Base-by-base conservation (phyloP, 2,329 filamentous ascomycete species). In the Cladorrhinum sp. region DNA sequence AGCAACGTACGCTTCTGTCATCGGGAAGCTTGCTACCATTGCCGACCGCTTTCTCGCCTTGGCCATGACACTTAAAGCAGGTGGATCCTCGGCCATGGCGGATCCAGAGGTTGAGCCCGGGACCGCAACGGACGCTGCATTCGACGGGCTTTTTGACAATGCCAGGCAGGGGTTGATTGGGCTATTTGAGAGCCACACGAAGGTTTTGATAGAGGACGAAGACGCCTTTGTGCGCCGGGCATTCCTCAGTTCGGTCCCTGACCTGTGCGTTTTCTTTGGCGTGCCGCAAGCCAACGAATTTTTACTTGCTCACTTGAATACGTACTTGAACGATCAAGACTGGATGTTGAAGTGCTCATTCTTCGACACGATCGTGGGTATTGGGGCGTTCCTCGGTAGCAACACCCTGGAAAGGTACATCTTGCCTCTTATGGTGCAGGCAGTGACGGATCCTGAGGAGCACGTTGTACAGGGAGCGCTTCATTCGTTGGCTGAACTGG, bases 261-360 rank as follows among this genome's bases (percentile, higher is more conserved):
- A 92, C 64, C 81, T 99, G 1, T 99, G 95, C 72, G 86, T 97
- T 66, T 98, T 99, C 74, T 98, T 99, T 67, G 92, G 92, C 2
- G 93, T 90, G 63, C 84, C 88, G n/a, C 89, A 92, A 70, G 90
- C 94, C 1, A 97, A 96, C 72, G 95, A 99, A 71, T 91, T 99
- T n/a, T 87, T 99, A 16, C 79, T 99, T 21, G 96, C 92, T 30
- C 95, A 99, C 76, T 80, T 99, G 26, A 98, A 98, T 71, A 99
- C 95, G 0, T 99, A 99, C 69, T 78, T 99, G 8, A 99, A 99
- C 67, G 95, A 98, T 69, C 86, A 89, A 48, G 93, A 99, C 72
- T 99, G 95, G 95, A 92, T 92, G 73, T 78, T 99, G 30, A 97
- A 96, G 73, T 97, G 92, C 69, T 92, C 94, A 2, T 98, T 98